These are phyloP conservation scores for Candida tammaniensis DNA, from an alignment of 805 yeast genomes.

Conservation along the genomic window DNA sequence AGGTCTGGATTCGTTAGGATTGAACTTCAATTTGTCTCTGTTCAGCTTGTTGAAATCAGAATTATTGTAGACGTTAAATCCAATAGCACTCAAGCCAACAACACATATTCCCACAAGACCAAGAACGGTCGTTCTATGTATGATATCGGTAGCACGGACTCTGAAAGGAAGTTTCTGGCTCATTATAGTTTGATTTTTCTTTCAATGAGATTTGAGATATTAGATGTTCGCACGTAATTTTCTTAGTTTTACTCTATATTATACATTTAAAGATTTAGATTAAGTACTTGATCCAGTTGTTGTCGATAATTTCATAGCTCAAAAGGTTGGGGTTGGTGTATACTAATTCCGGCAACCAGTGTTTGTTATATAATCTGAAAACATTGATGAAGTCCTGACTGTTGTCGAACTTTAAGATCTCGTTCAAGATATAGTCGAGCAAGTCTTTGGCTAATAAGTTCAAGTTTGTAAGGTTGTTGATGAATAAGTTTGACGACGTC, in stretches of 20 bases:
- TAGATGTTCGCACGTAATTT: constrained; percentile 1
- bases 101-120: constrained; percentile 41
- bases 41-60: constrained; percentile 43
- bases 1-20: too few relatives aligned
- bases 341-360: constrained; percentile 40
- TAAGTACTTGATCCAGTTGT: constrained; percentile 38
- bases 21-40: constrained; percentile 37
- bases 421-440: constrained; percentile 27
- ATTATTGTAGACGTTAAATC: constrained; percentile 41
- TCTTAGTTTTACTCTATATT: constrained; percentile 1
- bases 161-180: constrained; percentile 34
- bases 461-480: constrained; percentile 20
- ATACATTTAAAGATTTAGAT: constrained; percentile 21
- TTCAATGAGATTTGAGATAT: background rate
- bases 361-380: constrained; percentile 35
- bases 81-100: constrained; percentile 37
- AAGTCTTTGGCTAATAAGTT: constrained; percentile 33
- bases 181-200: constrained; percentile 12
- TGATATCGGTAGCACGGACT: constrained; percentile 43
- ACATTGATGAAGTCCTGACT: constrained; percentile 19
- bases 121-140: constrained; percentile 42
- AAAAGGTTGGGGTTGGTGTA: constrained; percentile 41
- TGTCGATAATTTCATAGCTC: constrained; percentile 30
- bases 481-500: constrained; percentile 10
- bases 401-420: constrained; percentile 24